Conservation (phyloP, 2,329 filamentous ascomycete species). For the Ophiosphaerella herpotricha region DNA sequence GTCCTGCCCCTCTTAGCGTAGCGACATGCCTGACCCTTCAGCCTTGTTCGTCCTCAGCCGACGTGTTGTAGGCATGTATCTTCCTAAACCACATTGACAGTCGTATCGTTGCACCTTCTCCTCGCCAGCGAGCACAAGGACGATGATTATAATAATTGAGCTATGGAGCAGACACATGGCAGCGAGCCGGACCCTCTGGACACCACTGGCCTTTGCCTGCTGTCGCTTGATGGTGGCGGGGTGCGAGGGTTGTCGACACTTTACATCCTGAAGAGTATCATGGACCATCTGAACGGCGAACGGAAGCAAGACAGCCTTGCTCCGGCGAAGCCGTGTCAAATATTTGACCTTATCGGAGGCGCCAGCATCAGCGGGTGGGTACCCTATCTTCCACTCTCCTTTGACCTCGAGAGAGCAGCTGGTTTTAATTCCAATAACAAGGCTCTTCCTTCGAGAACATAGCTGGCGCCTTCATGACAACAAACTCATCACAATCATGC, state of each 20-base stretch:
- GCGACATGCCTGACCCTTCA: no score
- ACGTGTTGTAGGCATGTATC: no score
- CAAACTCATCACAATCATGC: slow-evolving; percentile 21
- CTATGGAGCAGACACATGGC: background rate
- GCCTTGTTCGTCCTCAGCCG: no score
- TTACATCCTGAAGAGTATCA: slow-evolving; percentile 25
- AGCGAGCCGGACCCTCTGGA: slow-evolving; percentile 11
- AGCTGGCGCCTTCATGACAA: no score
- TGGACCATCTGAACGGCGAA: slow-evolving; percentile 4
- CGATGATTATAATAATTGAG: no score
- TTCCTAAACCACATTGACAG: no score
- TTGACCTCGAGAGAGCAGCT: no score
- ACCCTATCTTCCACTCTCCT: background rate
- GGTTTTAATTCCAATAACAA: no score
- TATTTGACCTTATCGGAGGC: slow-evolving; percentile 28
- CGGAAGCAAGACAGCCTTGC: background rate
- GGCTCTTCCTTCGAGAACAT: background rate
- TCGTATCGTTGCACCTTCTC: no score
- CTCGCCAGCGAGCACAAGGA: no score
- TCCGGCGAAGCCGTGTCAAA: slow-evolving; percentile 14
- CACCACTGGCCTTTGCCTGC: slow-evolving; percentile 13
- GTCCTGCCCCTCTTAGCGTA: no score
- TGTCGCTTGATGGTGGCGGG: slow-evolving; percentile 30
- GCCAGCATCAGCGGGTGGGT: slow-evolving; percentile 25
- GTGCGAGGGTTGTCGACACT: slow-evolving; percentile 31